Percentiles rank a stretch among this genome's conserved stretches.
These are phyloP conservation scores for Oryza glumipatula DNA, from an alignment of 176 grass and related monocot genomes.

Conservation along the genomic window DNA sequence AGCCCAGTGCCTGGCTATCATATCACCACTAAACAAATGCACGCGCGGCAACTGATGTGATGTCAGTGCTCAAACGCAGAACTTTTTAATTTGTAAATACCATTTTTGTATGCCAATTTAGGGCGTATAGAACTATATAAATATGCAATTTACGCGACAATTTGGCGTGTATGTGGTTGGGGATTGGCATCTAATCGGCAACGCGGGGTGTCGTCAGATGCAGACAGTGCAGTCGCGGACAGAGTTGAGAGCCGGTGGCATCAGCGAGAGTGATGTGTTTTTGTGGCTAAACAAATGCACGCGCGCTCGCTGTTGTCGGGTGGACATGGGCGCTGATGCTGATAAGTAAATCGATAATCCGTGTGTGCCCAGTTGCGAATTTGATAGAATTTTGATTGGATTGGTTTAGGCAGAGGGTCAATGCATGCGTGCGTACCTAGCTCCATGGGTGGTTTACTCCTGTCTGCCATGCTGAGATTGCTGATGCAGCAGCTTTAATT, in stretches of 20 bases:
- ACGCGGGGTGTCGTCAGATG: constrained; percentile 3
- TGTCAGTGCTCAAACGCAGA: not conserved
- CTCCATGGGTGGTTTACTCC: not conserved
- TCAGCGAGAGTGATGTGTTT: not conserved
- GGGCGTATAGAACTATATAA: not conserved
- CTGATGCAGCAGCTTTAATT: not conserved
- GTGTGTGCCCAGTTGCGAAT: not conserved
- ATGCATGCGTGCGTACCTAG: not conserved
- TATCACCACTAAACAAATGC: constrained; percentile 10
- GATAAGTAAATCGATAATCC: not conserved
- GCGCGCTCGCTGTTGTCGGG: constrained; percentile 25
- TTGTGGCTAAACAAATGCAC: constrained; percentile 40
- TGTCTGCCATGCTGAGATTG: not conserved
- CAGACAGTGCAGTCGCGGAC: constrained; percentile 19
- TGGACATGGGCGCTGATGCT: not conserved
- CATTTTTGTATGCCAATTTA: not conserved
- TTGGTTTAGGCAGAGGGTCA: not conserved
- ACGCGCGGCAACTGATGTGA: constrained; percentile 15
- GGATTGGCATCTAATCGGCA: constrained; percentile 22
- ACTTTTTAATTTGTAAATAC: not conserved
- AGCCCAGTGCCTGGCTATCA: constrained; percentile 6
- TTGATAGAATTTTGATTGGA: not conserved
- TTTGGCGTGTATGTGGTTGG: constrained; percentile 8
- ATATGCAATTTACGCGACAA: not conserved
- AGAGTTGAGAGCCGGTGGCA: not conserved